Percentiles rank a stretch among this genome's conserved stretches.
These are phyloP conservation scores for Pisolithus albus DNA, from an alignment of 768 basidiomycete genomes.

Conservation along the genomic window DNA sequence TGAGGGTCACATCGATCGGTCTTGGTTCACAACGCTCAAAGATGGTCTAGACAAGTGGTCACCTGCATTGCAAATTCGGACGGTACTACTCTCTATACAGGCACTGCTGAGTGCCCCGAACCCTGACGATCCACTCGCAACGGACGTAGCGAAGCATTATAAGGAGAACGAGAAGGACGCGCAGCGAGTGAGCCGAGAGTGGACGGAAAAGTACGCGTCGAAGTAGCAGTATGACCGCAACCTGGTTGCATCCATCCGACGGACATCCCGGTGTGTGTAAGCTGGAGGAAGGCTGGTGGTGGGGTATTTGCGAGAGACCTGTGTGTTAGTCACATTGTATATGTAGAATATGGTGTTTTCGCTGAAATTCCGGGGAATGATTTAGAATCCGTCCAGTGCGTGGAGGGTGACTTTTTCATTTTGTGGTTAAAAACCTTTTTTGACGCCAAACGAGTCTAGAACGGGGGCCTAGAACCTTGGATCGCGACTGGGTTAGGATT, in stretches of 20 bases:
- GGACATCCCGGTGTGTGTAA: background rate
- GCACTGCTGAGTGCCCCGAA: slow-evolving; percentile 96
- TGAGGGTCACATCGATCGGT: slow-evolving; percentile 20
- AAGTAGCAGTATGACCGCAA: slow-evolving; percentile 10
- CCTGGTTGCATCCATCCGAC: background rate
- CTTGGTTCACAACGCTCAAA: background rate
- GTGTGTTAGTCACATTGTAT: too few species aligned
- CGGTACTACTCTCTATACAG: slow-evolving; percentile 93
- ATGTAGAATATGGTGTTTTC: too few species aligned
- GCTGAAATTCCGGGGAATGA: too few species aligned
- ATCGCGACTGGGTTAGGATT: slow-evolving; percentile 2
- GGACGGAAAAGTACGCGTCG: slow-evolving; percentile 85
- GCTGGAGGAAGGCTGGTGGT: background rate
- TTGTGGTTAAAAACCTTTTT: background rate
- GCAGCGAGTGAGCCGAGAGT: slow-evolving; percentile 86
- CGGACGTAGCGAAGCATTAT: slow-evolving; percentile 96
- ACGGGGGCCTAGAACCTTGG: background rate
- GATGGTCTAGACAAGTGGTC: slow-evolving; percentile 90
- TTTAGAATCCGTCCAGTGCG: too few species aligned
- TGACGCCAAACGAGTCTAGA: background rate
- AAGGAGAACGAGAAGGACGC: slow-evolving; percentile 96
- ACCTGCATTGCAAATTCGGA: slow-evolving; percentile 96
- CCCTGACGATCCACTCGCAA: slow-evolving; percentile 91
- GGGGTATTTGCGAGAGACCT: background rate
- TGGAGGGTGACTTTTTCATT: too few species aligned